phyloP scores from a whole-genome alignment of 352 stramenopile species.

The Peronospora farinosa region DNA sequence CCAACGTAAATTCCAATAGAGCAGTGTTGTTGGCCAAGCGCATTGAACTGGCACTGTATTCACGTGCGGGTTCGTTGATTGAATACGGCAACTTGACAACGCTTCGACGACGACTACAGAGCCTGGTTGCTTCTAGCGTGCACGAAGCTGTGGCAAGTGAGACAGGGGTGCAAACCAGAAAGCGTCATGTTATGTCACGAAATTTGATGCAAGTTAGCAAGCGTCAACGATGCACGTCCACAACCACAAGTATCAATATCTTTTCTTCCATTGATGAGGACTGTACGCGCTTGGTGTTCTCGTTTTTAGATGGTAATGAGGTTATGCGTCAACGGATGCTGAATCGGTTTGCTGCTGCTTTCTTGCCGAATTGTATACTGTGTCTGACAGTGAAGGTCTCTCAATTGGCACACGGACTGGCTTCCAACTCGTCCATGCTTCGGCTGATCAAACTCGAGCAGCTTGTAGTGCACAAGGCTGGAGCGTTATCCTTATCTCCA shows the following conservation, averaged over 20 bases:
- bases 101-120: conserved; percentile 61
- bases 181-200: conserved; percentile 23
- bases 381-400: conserved; percentile 47
- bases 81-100: conserved; percentile 71
- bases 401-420: conserved; percentile 32
- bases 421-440: conserved; percentile 26
- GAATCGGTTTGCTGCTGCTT: conserved; percentile 43
- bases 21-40: conserved; percentile 52
- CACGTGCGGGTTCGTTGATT: conserved; percentile 48
- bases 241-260: conserved; percentile 7
- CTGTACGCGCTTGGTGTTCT: conserved; percentile 45
- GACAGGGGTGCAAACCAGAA: conserved; percentile 9
- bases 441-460: conserved; percentile 51
- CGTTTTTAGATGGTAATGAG: conserved; percentile 57
- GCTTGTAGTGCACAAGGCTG: conserved; percentile 49
- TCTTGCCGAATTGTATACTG: conserved; percentile 47
- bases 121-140: conserved; percentile 58
- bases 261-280: conserved; percentile 41
- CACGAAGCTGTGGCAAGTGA: conserved; percentile 49
- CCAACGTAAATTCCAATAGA: conserved; percentile 8
- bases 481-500: conserved; percentile 4
- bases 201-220: conserved; percentile 30
- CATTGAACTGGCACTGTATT: conserved; percentile 72
- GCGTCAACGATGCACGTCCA: conserved; percentile 27
- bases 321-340: conserved; percentile 40